These are phyloP conservation scores for Agroathelia rolfsii DNA, from an alignment of 1,284 basidiomycete genomes.

Conservation along the genomic window DNA sequence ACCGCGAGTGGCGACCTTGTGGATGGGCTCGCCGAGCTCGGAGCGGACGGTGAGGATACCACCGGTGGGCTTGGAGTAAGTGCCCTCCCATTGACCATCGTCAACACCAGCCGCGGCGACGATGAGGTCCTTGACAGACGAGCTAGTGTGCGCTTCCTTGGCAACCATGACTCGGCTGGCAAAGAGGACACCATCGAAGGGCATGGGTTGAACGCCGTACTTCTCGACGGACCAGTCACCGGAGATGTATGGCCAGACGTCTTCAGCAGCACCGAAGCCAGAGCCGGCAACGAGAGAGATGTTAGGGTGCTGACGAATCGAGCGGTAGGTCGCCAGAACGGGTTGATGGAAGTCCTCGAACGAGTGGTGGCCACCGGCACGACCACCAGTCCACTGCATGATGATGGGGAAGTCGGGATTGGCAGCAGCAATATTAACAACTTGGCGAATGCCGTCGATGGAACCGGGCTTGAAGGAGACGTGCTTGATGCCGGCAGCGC, in stretches of 20 bases:
- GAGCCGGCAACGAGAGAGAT: constrained; percentile 92
- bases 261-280: constrained; percentile 92
- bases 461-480: constrained; percentile 97
- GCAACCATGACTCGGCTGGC: constrained; percentile 97
- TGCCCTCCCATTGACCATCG: constrained; percentile 90
- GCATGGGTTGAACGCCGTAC: constrained; percentile 92
- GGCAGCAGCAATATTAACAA: constrained; percentile 89
- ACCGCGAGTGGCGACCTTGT: constrained; percentile 95
- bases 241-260: constrained; percentile 94
- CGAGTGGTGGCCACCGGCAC: constrained; percentile 97
- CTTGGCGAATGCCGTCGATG: constrained; percentile 93
- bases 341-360: constrained; percentile 99
- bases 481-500: constrained; percentile 81
- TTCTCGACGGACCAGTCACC: constrained; percentile 87
- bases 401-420: constrained; percentile 98
- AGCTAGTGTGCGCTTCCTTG: constrained; percentile 92
- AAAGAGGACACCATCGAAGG: constrained; percentile 95
- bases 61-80: constrained; percentile 90
- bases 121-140: constrained; percentile 94
- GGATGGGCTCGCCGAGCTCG: constrained; percentile 97
- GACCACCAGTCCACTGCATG: constrained; percentile 97
- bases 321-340: constrained; percentile 81
- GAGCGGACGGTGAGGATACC: constrained; percentile 96
- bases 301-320: constrained; percentile 85
- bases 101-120: constrained; percentile 90